Percentiles rank a stretch among this genome's conserved stretches.
Conservation (phyloP, 2,329 filamentous ascomycete species). For the Alternaria sp. region DNA sequence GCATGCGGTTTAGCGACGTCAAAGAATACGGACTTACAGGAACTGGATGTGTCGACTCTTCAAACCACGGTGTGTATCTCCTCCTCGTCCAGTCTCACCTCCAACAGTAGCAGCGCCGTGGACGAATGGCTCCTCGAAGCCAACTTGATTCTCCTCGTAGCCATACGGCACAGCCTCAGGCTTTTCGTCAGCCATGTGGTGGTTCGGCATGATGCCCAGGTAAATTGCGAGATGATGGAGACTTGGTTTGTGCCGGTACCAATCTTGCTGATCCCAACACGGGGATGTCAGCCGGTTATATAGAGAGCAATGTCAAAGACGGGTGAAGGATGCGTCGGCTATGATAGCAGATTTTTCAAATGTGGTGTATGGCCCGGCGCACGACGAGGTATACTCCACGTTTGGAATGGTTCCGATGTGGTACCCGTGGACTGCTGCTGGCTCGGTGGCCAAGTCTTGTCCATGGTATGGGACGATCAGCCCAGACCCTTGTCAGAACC, state of each 20-base stretch:
- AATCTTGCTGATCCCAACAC: neutral
- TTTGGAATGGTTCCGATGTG: slow-evolving; percentile 4
- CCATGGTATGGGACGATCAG: slow-evolving; percentile 12
- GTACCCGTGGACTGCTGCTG: neutral
- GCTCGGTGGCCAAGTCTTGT: slow-evolving; percentile 7
- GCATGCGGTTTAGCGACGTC: slow-evolving; percentile 1
- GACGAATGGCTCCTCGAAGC: slow-evolving; percentile 36
- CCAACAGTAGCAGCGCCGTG: slow-evolving; percentile 41
- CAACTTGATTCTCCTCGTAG: slow-evolving; percentile 25
- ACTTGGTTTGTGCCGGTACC: slow-evolving; percentile 5
- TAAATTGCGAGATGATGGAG: neutral
- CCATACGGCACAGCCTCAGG: slow-evolving; percentile 24
- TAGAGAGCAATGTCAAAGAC: slow-evolving; percentile 9
- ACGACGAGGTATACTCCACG: neutral
- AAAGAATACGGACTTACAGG: slow-evolving; percentile 30
- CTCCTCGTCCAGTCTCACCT: slow-evolving; percentile 39
- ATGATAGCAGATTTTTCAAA: slow-evolving; percentile 25
- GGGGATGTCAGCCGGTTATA: slow-evolving; percentile 9
- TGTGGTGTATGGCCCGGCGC: slow-evolving; percentile 10
- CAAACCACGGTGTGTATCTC: slow-evolving; percentile 48
- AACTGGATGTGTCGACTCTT: slow-evolving; percentile 52
- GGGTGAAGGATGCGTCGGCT: neutral
- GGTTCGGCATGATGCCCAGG: slow-evolving; percentile 31
- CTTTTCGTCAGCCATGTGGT: slow-evolving; percentile 39
- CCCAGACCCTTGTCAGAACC: slow-evolving; percentile 11